Conservation (phyloP, 805 yeast species). For the Candida morakotiae region DNA sequence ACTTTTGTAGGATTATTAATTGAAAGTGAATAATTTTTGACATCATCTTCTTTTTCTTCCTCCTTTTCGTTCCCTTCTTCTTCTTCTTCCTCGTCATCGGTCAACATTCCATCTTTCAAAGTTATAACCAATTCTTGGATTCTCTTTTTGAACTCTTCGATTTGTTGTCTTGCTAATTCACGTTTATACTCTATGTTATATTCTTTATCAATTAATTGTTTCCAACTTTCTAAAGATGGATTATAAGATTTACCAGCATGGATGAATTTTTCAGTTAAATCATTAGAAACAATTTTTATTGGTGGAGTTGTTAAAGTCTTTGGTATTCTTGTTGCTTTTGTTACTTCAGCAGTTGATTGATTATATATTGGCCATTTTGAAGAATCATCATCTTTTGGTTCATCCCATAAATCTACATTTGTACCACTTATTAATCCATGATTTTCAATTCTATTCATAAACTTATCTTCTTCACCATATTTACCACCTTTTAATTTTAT, state of each 20-base stretch:
- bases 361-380: slow-evolving; percentile 9
- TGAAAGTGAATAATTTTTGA: slow-evolving; percentile 48
- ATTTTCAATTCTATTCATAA: slow-evolving; percentile 39
- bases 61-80: slow-evolving; percentile 32
- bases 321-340: slow-evolving; percentile 38
- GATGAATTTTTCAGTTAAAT: slow-evolving; percentile 41
- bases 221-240: slow-evolving; percentile 85
- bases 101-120: slow-evolving; percentile 55
- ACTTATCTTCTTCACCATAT: slow-evolving; percentile 10
- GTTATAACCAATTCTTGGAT: slow-evolving; percentile 64
- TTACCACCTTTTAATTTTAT: slow-evolving; percentile 68
- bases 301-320: slow-evolving; percentile 51
- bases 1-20: slow-evolving; percentile 64
- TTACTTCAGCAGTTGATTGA: slow-evolving; percentile 14
- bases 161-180: slow-evolving; percentile 59
- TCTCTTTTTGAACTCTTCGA: slow-evolving; percentile 59
- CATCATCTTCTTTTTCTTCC: slow-evolving; percentile 25
- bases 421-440: slow-evolving; percentile 54
- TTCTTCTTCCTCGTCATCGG: slow-evolving; percentile 35
- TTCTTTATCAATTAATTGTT: slow-evolving; percentile 62
- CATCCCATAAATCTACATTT: slow-evolving; percentile 65
- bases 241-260: slow-evolving; percentile 91
- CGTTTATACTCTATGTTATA: slow-evolving; percentile 58
- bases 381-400: slow-evolving; percentile 18
- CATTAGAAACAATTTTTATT: slow-evolving; percentile 47